phyloP scores from a whole-genome alignment of 106 monocot genomes.

The Dioscorea alata region DNA sequence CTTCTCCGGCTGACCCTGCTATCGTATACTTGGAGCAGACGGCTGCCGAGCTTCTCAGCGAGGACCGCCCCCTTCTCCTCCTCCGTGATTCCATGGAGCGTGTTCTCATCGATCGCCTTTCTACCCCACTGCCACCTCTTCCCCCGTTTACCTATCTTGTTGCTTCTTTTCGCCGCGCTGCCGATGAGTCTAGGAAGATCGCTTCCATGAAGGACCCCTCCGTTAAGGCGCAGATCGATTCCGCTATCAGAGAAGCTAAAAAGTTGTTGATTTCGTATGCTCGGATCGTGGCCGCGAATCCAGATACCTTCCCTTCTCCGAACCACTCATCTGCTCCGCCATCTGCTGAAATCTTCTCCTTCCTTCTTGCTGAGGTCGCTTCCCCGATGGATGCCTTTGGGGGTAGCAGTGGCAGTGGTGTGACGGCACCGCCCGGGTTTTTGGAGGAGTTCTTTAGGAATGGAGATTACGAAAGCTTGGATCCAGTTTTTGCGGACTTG shows the following conservation, averaged over 20 bases:
- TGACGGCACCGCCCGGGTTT: slow-evolving; percentile 54
- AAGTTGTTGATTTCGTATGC: slow-evolving; percentile 54
- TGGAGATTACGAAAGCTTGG: slow-evolving; percentile 60
- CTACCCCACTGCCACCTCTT: slow-evolving; percentile 25
- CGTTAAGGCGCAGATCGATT: slow-evolving; percentile 48
- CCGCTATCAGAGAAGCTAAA: slow-evolving; percentile 36
- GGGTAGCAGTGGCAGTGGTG: slow-evolving; percentile 30
- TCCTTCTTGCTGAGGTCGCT: slow-evolving; percentile 62
- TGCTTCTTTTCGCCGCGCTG: slow-evolving; percentile 55
- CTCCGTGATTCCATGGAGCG: slow-evolving; percentile 61
- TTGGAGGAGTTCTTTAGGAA: slow-evolving; percentile 77
- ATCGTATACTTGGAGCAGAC: slow-evolving; percentile 74
- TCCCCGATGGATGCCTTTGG: slow-evolving; percentile 46
- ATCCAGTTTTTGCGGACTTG: slow-evolving; percentile 45
- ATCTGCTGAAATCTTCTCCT: slow-evolving; percentile 18
- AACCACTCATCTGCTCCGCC: slow-evolving; percentile 3
- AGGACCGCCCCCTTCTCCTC: slow-evolving; percentile 54
- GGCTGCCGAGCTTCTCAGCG: slow-evolving; percentile 92
- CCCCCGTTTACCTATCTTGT: slow-evolving; percentile 61
- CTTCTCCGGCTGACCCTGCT: slow-evolving; percentile 15
- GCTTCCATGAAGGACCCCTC: slow-evolving; percentile 59
- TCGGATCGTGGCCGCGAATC: slow-evolving; percentile 71
- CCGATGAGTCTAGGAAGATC: slow-evolving; percentile 60
- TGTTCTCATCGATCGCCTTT: slow-evolving; percentile 87
- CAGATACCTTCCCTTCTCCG: slow-evolving; percentile 45